A percentile compares a stretch with the other conserved stretches of the same genome.
phyloP scores from a whole-genome alignment of 2,329 filamentous ascomycete species.

The Fusarium keratoplasticum region DNA sequence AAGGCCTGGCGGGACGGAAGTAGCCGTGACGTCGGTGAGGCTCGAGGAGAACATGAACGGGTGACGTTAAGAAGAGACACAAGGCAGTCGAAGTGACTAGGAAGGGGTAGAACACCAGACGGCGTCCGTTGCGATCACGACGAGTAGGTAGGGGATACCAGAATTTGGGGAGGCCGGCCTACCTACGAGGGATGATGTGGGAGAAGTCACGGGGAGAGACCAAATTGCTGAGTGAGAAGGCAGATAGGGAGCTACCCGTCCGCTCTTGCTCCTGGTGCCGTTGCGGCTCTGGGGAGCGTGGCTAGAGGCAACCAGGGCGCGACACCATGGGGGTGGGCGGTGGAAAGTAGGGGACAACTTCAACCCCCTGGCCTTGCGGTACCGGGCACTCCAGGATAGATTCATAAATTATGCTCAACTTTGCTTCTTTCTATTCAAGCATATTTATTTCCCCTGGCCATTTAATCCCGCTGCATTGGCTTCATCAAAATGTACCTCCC shows the following conservation, averaged over 20 bases:
- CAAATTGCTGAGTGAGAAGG: not conserved
- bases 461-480: not conserved
- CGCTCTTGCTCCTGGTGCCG: not conserved
- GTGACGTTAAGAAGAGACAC: not conserved
- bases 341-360: not conserved
- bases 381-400: no score
- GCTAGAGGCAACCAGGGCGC: not conserved
- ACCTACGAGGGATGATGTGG: no score
- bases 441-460: no score
- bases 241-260: not conserved
- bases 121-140: no score
- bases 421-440: no score
- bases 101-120: no score
- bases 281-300: not conserved
- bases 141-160: no score
- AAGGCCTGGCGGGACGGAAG: not conserved
- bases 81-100: not conserved
- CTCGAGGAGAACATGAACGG: not conserved
- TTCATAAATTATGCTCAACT: no score
- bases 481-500: not conserved
- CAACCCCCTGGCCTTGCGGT: not conserved
- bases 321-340: not conserved
- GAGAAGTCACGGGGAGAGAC: not conserved
- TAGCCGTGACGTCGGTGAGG: not conserved
- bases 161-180: no score